Percentiles rank a stretch among this genome's conserved stretches.
Evolutionary conservation across 2,329 filamentous ascomycete species (phyloP).

Genomic region (Xylaria sp.): DNA sequence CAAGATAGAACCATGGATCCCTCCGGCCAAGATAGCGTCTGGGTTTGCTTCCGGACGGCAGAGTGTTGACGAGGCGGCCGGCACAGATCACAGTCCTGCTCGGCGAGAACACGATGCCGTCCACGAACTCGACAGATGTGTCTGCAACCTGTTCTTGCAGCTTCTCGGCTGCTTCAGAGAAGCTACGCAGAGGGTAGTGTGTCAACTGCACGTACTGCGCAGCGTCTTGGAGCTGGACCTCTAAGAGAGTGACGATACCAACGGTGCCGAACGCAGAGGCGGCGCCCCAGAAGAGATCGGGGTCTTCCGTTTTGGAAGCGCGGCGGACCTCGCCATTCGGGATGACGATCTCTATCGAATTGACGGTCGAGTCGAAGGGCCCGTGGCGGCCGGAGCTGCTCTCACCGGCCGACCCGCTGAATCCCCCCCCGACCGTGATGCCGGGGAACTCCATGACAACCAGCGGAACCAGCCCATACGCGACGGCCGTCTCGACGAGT

Average conservation of each 20-base stretch:
- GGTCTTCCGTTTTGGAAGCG: conserved; percentile 63
- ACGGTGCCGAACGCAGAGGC: conserved; percentile 74
- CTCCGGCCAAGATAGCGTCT: conserved; percentile 64
- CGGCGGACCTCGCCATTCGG: conserved; percentile 66
- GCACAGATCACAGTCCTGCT: conserved; percentile 68
- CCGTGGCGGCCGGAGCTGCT: conserved; percentile 75
- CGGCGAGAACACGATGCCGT: conserved; percentile 72
- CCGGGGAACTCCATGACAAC: conserved; percentile 78
- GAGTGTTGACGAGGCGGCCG: conserved; percentile 64
- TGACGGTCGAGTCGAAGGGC: conserved; percentile 71
- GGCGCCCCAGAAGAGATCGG: conserved; percentile 72
- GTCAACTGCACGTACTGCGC: conserved; percentile 66
- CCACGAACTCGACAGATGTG: conserved; percentile 69
- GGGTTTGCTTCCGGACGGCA: conserved; percentile 50
- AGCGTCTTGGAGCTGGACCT: conserved; percentile 67
- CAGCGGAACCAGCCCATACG: conserved; percentile 66
- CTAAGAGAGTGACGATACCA: conserved; percentile 72
- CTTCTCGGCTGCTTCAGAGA: conserved; percentile 52
- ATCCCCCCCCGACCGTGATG: conserved; percentile 76
- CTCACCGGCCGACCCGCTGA: conserved; percentile 73
- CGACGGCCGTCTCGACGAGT: conserved; percentile 67
- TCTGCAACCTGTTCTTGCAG: conserved; percentile 57
- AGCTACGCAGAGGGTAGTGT: conserved; percentile 60
- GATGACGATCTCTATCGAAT: conserved; percentile 72
- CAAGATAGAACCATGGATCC: conserved; percentile 81